Evolutionary conservation across 1,284 basidiomycete genomes (phyloP).

Genomic region (Schizophyllum amplum): DNA sequence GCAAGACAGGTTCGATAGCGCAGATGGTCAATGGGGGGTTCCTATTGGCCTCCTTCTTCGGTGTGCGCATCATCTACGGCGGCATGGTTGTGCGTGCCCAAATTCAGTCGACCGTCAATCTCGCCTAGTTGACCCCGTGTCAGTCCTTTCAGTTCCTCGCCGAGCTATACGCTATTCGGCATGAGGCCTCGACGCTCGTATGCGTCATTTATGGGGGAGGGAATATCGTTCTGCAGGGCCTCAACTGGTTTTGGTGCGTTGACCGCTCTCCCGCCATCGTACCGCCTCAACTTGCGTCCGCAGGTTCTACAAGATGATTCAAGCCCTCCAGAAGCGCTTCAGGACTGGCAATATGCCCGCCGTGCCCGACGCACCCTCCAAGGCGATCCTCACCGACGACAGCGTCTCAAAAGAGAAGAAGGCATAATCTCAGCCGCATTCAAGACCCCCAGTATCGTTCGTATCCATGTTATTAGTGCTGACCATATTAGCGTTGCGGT

Average conservation of each 20-base stretch:
- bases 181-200: conserved; percentile 39
- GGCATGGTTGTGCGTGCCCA: conserved; percentile 44
- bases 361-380: neutral
- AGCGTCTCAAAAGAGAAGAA: neutral
- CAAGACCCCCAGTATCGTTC: too few species aligned
- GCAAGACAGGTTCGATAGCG: conserved; percentile 52
- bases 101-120: neutral
- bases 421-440: neutral
- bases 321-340: conserved; percentile 26
- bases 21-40: conserved; percentile 61
- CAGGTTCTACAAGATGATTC: conserved; percentile 66
- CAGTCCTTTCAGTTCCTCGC: conserved; percentile 58
- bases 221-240: conserved; percentile 51
- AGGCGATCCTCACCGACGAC: neutral
- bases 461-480: neutral
- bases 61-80: conserved; percentile 57
- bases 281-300: neutral
- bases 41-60: conserved; percentile 57
- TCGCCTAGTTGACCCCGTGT: neutral
- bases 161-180: conserved; percentile 41
- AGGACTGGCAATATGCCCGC: neutral
- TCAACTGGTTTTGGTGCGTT: conserved; percentile 67
- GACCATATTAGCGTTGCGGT: neutral
- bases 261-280: neutral
- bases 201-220: conserved; percentile 42